Evolutionary conservation across 148 eudicot species (phyloP).

Genomic region (Camellia japonica): DNA sequence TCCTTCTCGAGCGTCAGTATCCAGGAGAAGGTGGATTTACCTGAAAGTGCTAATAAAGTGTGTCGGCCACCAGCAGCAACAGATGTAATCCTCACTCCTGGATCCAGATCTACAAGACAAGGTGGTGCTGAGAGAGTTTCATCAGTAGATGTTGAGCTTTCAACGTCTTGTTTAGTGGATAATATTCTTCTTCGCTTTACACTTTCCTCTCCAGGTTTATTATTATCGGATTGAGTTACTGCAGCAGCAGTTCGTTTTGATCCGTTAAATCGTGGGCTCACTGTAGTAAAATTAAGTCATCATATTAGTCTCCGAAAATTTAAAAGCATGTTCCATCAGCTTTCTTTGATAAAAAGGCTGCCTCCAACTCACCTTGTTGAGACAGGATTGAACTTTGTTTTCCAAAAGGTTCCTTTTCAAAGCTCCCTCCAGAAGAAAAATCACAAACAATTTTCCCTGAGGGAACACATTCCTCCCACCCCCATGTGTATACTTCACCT

Average conservation of each 20-base stretch:
- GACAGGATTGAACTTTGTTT: slow-evolving; percentile 3
- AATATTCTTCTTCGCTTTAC: slow-evolving; percentile 5
- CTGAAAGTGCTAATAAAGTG: slow-evolving; percentile 9
- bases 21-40: slow-evolving; percentile 1
- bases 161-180: not conserved
- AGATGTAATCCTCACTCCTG: slow-evolving; percentile 6
- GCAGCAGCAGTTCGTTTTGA: not conserved
- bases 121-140: slow-evolving; percentile 16
- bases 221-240: not conserved
- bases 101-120: slow-evolving; percentile 5
- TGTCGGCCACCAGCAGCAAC: slow-evolving; percentile 16
- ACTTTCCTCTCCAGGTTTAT: slow-evolving; percentile 4
- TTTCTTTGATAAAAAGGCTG: not conserved
- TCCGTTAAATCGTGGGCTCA: not conserved
- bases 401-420: not conserved
- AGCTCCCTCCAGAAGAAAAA: slow-evolving; percentile 6
- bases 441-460: slow-evolving; percentile 4
- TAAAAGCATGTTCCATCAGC: not conserved
- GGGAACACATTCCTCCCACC: slow-evolving; percentile 18
- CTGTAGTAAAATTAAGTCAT: not conserved
- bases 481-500: slow-evolving; percentile 17
- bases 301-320: not conserved
- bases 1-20: not conserved
- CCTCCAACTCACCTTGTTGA: slow-evolving; percentile 6
- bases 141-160: not conserved